Evolutionary conservation across 805 yeast species (phyloP), one percentile per base, ranked within the genome.

Genomic region (Candida pseudoglaebosa): DNA sequence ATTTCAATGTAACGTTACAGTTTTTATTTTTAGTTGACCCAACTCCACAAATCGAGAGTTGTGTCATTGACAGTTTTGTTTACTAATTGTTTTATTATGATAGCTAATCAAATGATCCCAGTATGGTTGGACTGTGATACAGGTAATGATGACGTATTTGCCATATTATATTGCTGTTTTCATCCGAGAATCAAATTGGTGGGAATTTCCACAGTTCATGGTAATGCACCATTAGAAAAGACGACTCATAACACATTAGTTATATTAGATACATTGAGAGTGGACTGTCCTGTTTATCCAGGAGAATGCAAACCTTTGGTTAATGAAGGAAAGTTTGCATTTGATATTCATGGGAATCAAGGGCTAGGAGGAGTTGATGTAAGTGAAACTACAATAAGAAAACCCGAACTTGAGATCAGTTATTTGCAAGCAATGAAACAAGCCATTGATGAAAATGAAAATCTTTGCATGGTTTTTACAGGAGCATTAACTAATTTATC

Each of bases 91-190:
- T 4, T 20, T 13, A 31, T n/a, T 21, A 37, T 28, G 5, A 54
- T 57, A 61, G 54, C 60, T 1, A 13, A 32, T 12, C 45, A 53
- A 14, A 40, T 38, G 9, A 49, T 66, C 2, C 95, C 95, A 0
- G 52, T 88, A 4, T 88, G 95, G 95, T 59, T 88, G 9, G 96
- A 88, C 60, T 88, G 96, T 58, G 96, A 88, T 54, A 95, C 95
- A 0, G 95, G 96, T 1, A 93, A 84, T 52, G 96, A 88, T 53
- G 96, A 88, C 51, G 82, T 85, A 1, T 73, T 85, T 32, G 95
- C 93, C 3, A 67, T 88, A 5, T 61, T 84, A 7, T 46, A 88
- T 18, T 78, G 86, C 0, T 64, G 77, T 5, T 76, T 73, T 51
- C 74, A 79, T 45, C 84, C 87, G 0, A 61, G 70, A 18, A 75